Conservation (phyloP, 2,329 filamentous ascomycete genomes). For the Verticillium zaregamsianum region DNA sequence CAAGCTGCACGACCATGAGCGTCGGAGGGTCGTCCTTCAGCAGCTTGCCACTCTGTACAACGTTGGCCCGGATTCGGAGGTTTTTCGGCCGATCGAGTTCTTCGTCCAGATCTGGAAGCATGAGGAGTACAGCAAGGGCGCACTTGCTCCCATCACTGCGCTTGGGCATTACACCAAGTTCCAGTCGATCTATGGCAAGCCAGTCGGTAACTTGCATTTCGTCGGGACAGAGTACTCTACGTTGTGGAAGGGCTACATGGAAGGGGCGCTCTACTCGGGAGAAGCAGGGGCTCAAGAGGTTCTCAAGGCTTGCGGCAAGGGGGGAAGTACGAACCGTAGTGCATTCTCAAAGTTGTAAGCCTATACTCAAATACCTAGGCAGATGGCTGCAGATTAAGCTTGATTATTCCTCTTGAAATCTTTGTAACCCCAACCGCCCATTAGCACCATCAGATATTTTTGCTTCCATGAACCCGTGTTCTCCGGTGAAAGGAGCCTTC, state of each 20-base stretch:
- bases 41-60: constrained; percentile 27
- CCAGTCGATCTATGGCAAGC: constrained; percentile 23
- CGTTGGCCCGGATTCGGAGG: constrained; percentile 14
- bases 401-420: too few relatives aligned
- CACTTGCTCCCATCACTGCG: constrained; percentile 25
- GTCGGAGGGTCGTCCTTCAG: constrained; percentile 24
- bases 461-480: too few relatives aligned
- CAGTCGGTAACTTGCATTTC: constrained; percentile 43
- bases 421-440: too few relatives aligned
- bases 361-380: neutral
- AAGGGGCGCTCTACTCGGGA: constrained; percentile 48
- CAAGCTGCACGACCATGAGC: constrained; percentile 18
- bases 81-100: constrained; percentile 20
- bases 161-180: constrained; percentile 24
- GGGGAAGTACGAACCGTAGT: neutral
- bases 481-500: too few relatives aligned
- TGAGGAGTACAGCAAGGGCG: constrained; percentile 27
- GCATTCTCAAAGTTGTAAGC: neutral
- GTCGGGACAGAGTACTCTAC: constrained; percentile 48
- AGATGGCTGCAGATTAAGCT: too few relatives aligned
- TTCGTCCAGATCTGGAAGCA: constrained; percentile 29
- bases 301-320: neutral
- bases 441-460: too few relatives aligned
- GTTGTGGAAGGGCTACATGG: constrained; percentile 56
- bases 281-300: neutral